Evolutionary conservation across 306 rosid species (phyloP), one percentile per base, ranked within the genome.

Genomic region (Oxytropis ochrocephala): DNA sequence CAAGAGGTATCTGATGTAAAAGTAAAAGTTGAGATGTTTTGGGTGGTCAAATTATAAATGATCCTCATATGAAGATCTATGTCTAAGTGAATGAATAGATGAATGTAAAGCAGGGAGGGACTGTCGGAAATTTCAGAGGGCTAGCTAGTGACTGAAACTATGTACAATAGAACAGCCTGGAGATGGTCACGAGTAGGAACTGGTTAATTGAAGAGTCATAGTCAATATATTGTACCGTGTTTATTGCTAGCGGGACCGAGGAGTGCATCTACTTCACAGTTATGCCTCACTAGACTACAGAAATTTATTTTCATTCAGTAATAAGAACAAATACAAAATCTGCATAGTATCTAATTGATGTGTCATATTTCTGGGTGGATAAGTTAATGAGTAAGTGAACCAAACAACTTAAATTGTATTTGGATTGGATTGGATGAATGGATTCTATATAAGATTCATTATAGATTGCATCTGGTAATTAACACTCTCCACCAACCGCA

Each of bases 201-300:
- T 61, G 67, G 53, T 65, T 70, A 64, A 60, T 50, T 50, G 71
- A 77, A 54, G 64, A 66, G 83, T 80, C 84, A 11, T 51, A 62
- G 70, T 82, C 89, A 78, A 36, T 61, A 75, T 24, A 82, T 61
- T 60, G 71, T 80, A 73, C 77, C 58, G 11, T 65, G 76, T 84
- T 85, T 78, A 87, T 71, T 78, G 76, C 58, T 33, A 52, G 85
- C 24, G 84, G 96, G 92, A 49, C 90, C 89, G 18, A 53, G 48
- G 32, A 69, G 60, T 84, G 69, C 69, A 64, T 69, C 79, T 57
- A 0, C 36, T 66, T 72, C 82, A 41, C 39, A 49, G 64, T 63
- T 32, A 51, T 62, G 75, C 70, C 70, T 58, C 74, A 74, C 72
- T 62, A 78, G 44, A 81, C 43, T 79, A 77, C 83, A 73, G 70